Percentiles rank a stretch among this genome's conserved stretches.
Evolutionary conservation across 2,329 filamentous ascomycete genomes (phyloP).

Genomic region (Fusarium metavorans): DNA sequence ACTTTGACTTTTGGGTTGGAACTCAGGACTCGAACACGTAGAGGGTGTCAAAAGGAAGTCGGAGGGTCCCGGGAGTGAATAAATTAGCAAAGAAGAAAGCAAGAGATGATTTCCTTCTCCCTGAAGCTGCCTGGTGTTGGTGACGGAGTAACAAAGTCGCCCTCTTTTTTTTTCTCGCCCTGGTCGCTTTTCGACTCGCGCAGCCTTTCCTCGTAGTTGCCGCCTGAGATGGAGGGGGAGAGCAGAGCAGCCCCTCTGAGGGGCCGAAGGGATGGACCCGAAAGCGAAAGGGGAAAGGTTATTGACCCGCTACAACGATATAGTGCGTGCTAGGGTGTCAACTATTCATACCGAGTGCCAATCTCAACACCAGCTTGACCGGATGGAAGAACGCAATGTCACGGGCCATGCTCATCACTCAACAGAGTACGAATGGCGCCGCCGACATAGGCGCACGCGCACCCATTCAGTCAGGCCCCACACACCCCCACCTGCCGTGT

Average conservation of each 20-base stretch:
- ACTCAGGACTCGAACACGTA: neutral
- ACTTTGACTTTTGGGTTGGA: slow-evolving; percentile 8
- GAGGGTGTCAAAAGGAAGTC: neutral
- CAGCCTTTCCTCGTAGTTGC: slow-evolving; percentile 19
- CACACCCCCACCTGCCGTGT: slow-evolving; percentile 38
- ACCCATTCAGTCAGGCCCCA: slow-evolving; percentile 16
- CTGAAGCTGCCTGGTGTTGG: slow-evolving; percentile 10
- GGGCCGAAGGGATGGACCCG: slow-evolving; percentile 10
- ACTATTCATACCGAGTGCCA: slow-evolving; percentile 17
- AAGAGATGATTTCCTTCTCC: slow-evolving; percentile 5
- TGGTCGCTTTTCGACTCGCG: slow-evolving; percentile 24
- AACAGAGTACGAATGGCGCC: slow-evolving; percentile 4
- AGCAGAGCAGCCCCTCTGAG: slow-evolving; percentile 5
- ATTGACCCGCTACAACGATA: slow-evolving; percentile 12
- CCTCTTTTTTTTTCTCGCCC: slow-evolving; percentile 12
- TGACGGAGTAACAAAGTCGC: slow-evolving; percentile 11
- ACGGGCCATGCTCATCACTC: slow-evolving; percentile 19
- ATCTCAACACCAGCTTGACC: slow-evolving; percentile 1
- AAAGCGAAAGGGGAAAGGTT: slow-evolving; percentile 16
- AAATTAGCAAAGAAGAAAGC: slow-evolving; percentile 5
- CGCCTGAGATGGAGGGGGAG: slow-evolving; percentile 24
- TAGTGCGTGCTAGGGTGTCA: neutral
- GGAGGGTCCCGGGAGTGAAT: neutral
- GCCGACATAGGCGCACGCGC: slow-evolving; percentile 19
- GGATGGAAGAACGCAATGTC: slow-evolving; percentile 1